phyloP scores from a whole-genome alignment of 345 rosid genomes.

The Isatis tinctoria region DNA sequence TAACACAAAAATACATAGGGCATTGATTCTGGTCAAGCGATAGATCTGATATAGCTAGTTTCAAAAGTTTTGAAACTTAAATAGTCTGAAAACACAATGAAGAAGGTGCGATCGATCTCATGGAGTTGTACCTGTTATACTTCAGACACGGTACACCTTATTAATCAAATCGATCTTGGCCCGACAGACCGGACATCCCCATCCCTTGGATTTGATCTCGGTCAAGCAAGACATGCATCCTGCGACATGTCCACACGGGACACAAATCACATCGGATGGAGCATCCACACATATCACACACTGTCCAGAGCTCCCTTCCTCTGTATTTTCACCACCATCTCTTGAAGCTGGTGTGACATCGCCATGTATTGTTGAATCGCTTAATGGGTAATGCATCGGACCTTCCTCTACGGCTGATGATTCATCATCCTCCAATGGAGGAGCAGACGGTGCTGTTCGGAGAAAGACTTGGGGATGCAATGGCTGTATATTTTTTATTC shows the following conservation, averaged over 20 bases:
- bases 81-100: not conserved
- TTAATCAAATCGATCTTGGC: constrained; percentile 72
- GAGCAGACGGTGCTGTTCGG: constrained; percentile 61
- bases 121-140: not conserved
- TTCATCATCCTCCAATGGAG: constrained; percentile 43
- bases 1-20: not conserved
- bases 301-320: constrained; percentile 41
- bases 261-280: constrained; percentile 78
- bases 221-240: constrained; percentile 92
- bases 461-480: constrained; percentile 67
- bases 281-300: constrained; percentile 92
- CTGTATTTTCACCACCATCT: constrained; percentile 36
- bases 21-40: not conserved
- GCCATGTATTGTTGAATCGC: constrained; percentile 51
- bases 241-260: constrained; percentile 95
- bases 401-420: constrained; percentile 39
- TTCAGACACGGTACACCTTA: constrained; percentile 67
- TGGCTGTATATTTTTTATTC: constrained; percentile 42
- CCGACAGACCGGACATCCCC: constrained; percentile 94
- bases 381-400: constrained; percentile 68
- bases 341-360: constrained; percentile 41
- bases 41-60: constrained; percentile 1
- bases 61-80: not conserved
- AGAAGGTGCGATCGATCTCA: not conserved
- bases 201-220: constrained; percentile 67